Base-by-base conservation (phyloP, 768 basidiomycete species). In the Tylopilus vinaceipallidus region DNA sequence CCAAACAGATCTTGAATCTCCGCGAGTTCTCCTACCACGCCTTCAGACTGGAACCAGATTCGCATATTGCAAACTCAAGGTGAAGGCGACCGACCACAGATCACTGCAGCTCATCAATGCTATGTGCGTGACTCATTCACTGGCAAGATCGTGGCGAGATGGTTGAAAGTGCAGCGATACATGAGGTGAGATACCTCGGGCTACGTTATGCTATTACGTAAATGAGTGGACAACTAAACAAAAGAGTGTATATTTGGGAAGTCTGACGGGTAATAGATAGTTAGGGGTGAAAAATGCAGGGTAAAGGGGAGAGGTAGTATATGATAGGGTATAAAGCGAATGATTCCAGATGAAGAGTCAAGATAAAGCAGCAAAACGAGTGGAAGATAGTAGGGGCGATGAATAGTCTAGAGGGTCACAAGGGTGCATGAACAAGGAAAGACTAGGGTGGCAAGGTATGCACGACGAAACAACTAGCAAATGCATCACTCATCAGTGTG, bases 341-440 rank as follows among this genome's bases (percentile, higher is more conserved):
- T 35, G 46, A 34, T 50, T 34, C 40, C 40, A 29, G 27, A 26
- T 23, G 32, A 42, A 22, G 35, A 52, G 24, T 6, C 33, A 14
- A 38, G 38, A 24, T 2, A 9, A 14, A 20, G 46, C 10, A 53
- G 38, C 19, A 40, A 52, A 63, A 65, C 36, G 62, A 63, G 52
- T 6, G 62, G 32, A 42, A 45, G 48, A 27, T 42, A n/a, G 20
- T 53, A 45, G 32, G 33, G 29, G 30, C 17, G 22, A 16, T 20
- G 30, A 20, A 40, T 42, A 7, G 13, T 44, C 43, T 46, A 44
- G 26, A n/a, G 14, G 24, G 29, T 53, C 55, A 35, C 49, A 5
- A 51, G 9, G 10, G 13, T 17, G 27, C 40, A 46, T 27, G 29
- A 23, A 35, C n/a, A 9, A 29, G 7, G 16, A 35, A 40, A 45